Evolutionary conservation across 2,329 filamentous ascomycete species (phyloP), one percentile per base, ranked within the genome.

Genomic region (Fusarium aywerte): DNA sequence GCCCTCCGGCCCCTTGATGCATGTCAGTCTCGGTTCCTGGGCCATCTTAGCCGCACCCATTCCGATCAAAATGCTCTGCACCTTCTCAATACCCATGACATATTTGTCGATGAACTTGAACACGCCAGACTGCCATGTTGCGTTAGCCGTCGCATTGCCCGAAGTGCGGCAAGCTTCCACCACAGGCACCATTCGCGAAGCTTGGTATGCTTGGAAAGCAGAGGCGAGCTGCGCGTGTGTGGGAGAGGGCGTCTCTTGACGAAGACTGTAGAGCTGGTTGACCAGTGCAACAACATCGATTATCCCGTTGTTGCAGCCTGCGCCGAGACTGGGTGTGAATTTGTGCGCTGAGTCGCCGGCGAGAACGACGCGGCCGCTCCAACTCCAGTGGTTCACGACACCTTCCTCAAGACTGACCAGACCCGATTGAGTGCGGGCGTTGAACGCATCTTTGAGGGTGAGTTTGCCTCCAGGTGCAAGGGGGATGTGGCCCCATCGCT

Each of bases 281-380:
- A 64, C 62, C 1, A 78, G 59, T 0, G 62, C 69, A 6, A 76
- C 70, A 2, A 77, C 55, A 15, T 79, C 77, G 32, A 76, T 72
- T 2, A 80, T 68, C 0, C 75, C 79, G 20, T 75, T 75, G 63
- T 80, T 80, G 35, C 75, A 75, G 1, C 78, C 78, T 1, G 73
- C 68, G 0, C 77, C 78, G 0, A 76, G 70, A 45, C 76, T 79
- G 0, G 79, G 77, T 0, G 78, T 80, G 49, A 76, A 76, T 38
- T 80, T 80, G 56, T 81, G 79, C 2, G 72, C 74, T 0, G 79
- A 67, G 38, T 81, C 79, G 0, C 79, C 79, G 0, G 67, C 73
- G 1, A 81, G 74, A 2, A 77, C 77, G 9, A 80, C 64, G 1
- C 76, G 69, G 2, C 78, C 76, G 8, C 65, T 71, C 62, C 70